phyloP scores from a whole-genome alignment of 1,284 basidiomycete species.

The Spongiforma sp. region DNA sequence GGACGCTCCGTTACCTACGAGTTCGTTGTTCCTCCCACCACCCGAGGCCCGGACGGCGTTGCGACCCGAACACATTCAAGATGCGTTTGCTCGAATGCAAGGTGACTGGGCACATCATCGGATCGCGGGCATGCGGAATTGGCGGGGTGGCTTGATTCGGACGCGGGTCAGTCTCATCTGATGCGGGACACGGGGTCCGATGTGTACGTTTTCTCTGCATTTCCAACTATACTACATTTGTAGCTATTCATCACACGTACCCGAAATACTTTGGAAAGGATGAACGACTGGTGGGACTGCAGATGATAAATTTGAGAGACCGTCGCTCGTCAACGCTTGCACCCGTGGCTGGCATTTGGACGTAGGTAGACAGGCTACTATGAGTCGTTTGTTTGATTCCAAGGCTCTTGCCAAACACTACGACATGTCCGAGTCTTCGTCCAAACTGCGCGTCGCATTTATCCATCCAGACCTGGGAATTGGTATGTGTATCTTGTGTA shows the following conservation, averaged over 20 bases:
- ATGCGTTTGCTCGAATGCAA: slow-evolving; percentile 89
- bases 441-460: slow-evolving; percentile 70
- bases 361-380: no score
- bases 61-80: slow-evolving; percentile 84
- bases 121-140: slow-evolving; percentile 86
- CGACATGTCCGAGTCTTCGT: neutral
- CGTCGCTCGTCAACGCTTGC: no score
- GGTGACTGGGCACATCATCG: slow-evolving; percentile 80
- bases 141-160: slow-evolving; percentile 81
- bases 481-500: slow-evolving; percentile 54
- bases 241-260: slow-evolving; percentile 2
- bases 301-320: no score
- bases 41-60: slow-evolving; percentile 80
- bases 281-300: no score
- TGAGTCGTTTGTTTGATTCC: no score
- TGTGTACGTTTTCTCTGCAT: neutral
- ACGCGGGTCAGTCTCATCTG: slow-evolving; percentile 83
- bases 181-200: neutral
- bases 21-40: slow-evolving; percentile 79
- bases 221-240: neutral
- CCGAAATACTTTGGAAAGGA: neutral
- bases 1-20: slow-evolving; percentile 64
- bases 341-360: no score
- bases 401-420: no score
- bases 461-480: slow-evolving; percentile 97